Evolutionary conservation across 2,329 filamentous ascomycete genomes (phyloP).

Genomic region (Verticillium alfalfae): DNA sequence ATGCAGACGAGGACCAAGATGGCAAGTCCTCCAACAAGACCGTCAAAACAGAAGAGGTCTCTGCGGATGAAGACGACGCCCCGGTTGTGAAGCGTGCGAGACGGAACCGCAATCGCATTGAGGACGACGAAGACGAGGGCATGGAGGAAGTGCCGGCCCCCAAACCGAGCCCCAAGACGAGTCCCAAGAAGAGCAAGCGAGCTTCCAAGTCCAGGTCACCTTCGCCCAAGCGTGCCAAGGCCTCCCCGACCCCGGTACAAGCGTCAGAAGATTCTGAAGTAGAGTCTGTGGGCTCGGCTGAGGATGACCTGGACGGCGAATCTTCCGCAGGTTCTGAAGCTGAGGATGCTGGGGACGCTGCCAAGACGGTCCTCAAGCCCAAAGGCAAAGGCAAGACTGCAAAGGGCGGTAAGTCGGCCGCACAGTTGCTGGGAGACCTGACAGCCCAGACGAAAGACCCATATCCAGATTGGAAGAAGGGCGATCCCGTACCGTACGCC

Average conservation of each 20-base stretch:
- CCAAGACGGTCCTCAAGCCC: conserved; percentile 72
- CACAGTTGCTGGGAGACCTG: not conserved
- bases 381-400: conserved; percentile 78
- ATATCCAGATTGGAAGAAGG: conserved; percentile 93
- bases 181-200: conserved; percentile 13
- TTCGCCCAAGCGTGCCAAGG: conserved; percentile 1
- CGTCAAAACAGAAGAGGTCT: conserved; percentile 27
- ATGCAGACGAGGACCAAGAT: conserved; percentile 11
- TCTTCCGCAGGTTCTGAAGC: conserved; percentile 41
- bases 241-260: not conserved
- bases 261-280: conserved; percentile 16
- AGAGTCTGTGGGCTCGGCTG: conserved; percentile 10
- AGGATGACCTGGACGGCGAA: conserved; percentile 36
- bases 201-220: conserved; percentile 17
- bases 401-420: conserved; percentile 26
- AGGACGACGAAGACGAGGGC: conserved; percentile 46
- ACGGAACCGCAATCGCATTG: conserved; percentile 37
- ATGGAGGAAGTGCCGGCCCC: conserved; percentile 25
- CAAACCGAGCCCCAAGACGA: conserved; percentile 17
- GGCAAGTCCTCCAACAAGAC: conserved; percentile 23
- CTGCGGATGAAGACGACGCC: conserved; percentile 50
- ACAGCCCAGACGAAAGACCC: conserved; percentile 61
- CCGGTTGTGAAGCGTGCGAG: conserved; percentile 55
- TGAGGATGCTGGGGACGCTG: conserved; percentile 49
- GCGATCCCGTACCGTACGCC: conserved; percentile 86